Evolutionary conservation across 2,329 filamentous ascomycete species (phyloP), one percentile per base, ranked within the genome.

Genomic region (Coniochaeta sp.): DNA sequence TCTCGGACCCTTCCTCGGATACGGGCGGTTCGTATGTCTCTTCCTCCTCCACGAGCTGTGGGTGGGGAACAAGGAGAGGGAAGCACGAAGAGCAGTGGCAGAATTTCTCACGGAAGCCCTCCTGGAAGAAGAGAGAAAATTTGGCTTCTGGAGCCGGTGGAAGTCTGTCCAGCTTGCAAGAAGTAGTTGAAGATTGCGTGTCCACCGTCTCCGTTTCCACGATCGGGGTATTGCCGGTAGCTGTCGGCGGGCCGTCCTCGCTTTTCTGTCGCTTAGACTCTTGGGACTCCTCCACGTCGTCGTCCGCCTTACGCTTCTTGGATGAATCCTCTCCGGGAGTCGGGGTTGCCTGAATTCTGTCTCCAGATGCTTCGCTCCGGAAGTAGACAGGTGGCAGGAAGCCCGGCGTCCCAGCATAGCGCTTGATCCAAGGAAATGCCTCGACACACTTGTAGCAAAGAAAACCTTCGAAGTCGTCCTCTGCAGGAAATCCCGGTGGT

Each of bases 391-490:
- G 83, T 0, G 85, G 79, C 0, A 98, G 78, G 68, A 99, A 98
- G 0, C 93, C 92, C 0, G 84, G 70, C 0, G 89, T 84, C 1
- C 89, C 89, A 6, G 90, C 92, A 70, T 98, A 98, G 64, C 81
- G 80, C 76, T 93, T 96, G 72, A 98, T 88, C 95, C 95, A 99
- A 0, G 92, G 90, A 66, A 92, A 85, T 1, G 91, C 85, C 44
- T 93, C 87, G 16, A 96, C 83, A 67, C 95, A 99, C 71, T 96
- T 96, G 78, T 95, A 96, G 78, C 95, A 99, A 40, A 99, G 82
- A 68, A 98, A 89, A 30, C 88, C 85, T 58, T 96, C 91, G 65
- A 99, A 99, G 32, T 89, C 86, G 30, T 96, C 91, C 67, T 98
- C 93, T 0, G 82, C 80, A 0, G 95, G 95, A 66, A 99, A 99